These are phyloP conservation scores for Suillus lakei DNA, from an alignment of 768 basidiomycete genomes.

Conservation along the genomic window DNA sequence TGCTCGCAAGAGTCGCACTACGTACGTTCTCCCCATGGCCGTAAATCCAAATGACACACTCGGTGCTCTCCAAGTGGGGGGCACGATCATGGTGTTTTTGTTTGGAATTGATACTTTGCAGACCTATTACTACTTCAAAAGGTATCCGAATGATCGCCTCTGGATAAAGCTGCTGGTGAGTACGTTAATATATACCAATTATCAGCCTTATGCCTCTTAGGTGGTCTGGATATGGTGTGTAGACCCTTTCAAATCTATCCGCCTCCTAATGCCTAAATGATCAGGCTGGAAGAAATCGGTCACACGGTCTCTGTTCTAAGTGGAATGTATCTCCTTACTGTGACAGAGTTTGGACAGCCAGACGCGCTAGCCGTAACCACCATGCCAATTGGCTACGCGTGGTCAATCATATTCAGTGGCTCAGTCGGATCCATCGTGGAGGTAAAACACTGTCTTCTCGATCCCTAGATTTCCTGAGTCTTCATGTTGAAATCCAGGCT, in stretches of 20 bases:
- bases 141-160: slow-evolving; percentile 24
- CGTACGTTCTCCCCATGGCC: neutral
- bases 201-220: slow-evolving; percentile 13
- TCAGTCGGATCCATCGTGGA: slow-evolving; percentile 28
- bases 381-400: slow-evolving; percentile 16
- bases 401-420: slow-evolving; percentile 28
- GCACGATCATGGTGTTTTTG: slow-evolving; percentile 25
- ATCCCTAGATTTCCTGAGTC: neutral
- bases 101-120: slow-evolving; percentile 33
- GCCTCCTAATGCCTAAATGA: neutral
- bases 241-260: neutral
- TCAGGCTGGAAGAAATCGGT: slow-evolving; percentile 21
- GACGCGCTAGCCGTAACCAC: slow-evolving; percentile 20
- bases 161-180: slow-evolving; percentile 25
- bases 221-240: slow-evolving; percentile 10
- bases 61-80: slow-evolving; percentile 34
- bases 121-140: slow-evolving; percentile 25
- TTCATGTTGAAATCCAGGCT: slow-evolving; percentile 11
- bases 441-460: slow-evolving; percentile 13
- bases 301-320: slow-evolving; percentile 27
- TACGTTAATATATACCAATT: slow-evolving; percentile 1
- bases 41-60: neutral
- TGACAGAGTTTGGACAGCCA: slow-evolving; percentile 25
- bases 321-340: slow-evolving; percentile 27
- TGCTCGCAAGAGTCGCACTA: neutral